Percentiles rank a stretch among this genome's conserved stretches.
These are phyloP conservation scores for Hymenoscyphus linearis DNA, from an alignment of 2,329 filamentous ascomycete genomes.

Conservation along the genomic window DNA sequence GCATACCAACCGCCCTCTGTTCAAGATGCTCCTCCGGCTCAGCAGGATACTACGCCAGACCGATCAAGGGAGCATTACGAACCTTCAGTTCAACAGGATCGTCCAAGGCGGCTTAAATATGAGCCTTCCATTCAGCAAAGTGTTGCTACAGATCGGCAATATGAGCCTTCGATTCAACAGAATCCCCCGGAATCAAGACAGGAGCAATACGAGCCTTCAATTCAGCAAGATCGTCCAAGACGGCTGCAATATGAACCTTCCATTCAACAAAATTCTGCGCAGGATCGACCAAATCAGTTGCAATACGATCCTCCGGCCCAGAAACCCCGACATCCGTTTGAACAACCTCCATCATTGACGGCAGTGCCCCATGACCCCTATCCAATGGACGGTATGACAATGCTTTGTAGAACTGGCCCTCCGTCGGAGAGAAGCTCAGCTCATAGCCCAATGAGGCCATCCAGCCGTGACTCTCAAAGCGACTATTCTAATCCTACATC, in stretches of 20 bases:
- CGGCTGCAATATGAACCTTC: conserved; percentile 7
- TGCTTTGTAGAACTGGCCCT: conserved; percentile 79
- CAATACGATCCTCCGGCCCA: conserved; percentile 21
- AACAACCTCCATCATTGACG: conserved; percentile 52
- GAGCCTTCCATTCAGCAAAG: conserved; percentile 33
- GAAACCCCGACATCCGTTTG: conserved; percentile 21
- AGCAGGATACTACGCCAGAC: conserved; percentile 39
- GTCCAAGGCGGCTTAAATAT: conserved; percentile 7
- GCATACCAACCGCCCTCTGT: conserved; percentile 16
- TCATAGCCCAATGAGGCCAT: conserved; percentile 65
- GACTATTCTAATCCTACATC: conserved; percentile 88
- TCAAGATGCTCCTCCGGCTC: conserved; percentile 46
- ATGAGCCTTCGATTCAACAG: no score
- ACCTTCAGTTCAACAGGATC: no score
- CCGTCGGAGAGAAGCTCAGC: conserved; percentile 63
- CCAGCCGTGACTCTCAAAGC: conserved; percentile 83
- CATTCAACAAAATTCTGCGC: conserved; percentile 38
- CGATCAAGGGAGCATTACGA: conserved; percentile 4
- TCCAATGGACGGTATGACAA: conserved; percentile 93
- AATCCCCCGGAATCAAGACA: no score
- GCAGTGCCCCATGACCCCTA: conserved; percentile 87
- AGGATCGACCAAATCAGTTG: conserved; percentile 21
- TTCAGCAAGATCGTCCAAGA: conserved; percentile 13
- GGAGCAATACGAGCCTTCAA: conserved; percentile 17
- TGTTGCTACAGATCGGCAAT: conserved; percentile 18